These are phyloP conservation scores for Talaromyces sp. DNA, from an alignment of 2,329 filamentous ascomycete species.

Conservation along the genomic window DNA sequence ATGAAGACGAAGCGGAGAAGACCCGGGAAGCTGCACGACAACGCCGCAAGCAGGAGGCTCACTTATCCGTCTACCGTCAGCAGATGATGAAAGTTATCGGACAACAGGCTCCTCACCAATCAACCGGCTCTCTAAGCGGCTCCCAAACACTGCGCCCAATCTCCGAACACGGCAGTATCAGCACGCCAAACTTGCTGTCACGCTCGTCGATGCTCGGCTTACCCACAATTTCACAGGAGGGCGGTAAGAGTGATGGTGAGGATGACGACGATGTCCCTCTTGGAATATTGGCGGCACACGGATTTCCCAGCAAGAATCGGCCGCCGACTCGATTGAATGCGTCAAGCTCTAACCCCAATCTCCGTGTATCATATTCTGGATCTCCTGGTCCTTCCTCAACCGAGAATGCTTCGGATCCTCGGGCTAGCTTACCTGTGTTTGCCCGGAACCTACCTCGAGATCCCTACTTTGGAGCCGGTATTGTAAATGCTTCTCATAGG, in stretches of 20 bases:
- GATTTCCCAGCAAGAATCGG: conserved; percentile 75
- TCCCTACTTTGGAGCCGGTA: conserved; percentile 75
- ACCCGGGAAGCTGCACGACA: conserved; percentile 70
- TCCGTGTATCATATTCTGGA: conserved; percentile 56
- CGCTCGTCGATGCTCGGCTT: conserved; percentile 34
- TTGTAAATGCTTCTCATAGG: conserved; percentile 68
- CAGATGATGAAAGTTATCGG: conserved; percentile 97
- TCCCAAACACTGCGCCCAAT: conserved; percentile 47
- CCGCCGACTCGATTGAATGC: conserved; percentile 66
- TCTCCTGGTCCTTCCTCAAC: conserved; percentile 57
- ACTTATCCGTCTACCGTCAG: conserved; percentile 84
- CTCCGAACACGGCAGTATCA: conserved; percentile 56
- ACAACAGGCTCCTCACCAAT: conserved; percentile 55
- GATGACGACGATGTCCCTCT: conserved; percentile 87
- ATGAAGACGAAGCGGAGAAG: conserved; percentile 77
- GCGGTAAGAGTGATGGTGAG: conserved; percentile 54
- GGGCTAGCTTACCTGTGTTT: conserved; percentile 69
- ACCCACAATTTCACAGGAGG: conserved; percentile 36
- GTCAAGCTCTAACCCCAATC: conserved; percentile 68
- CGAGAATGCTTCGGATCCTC: conserved; percentile 40
- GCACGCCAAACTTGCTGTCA: conserved; percentile 58
- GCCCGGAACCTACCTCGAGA: conserved; percentile 78
- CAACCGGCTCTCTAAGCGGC: conserved; percentile 24
- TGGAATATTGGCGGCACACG: conserved; percentile 81
- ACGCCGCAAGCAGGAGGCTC: conserved; percentile 81